Evolutionary conservation across 2,329 filamentous ascomycete species (phyloP), one percentile per base, ranked within the genome.

Genomic region (Fusarium anguioides): DNA sequence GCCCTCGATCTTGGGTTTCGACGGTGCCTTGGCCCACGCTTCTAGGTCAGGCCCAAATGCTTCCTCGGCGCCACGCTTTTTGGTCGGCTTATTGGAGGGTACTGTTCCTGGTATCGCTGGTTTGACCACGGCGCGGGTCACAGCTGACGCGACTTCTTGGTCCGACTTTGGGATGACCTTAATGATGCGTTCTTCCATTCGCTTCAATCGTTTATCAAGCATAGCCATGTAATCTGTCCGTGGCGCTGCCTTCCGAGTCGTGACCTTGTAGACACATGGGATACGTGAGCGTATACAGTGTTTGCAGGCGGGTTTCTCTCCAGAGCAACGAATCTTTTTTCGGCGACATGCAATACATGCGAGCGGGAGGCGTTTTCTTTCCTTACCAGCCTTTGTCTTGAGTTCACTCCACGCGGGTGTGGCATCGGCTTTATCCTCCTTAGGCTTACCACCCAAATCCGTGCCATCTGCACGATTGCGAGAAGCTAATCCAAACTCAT

Each of bases 201-300:
- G 86, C 82, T 97, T 97, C 69, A 98, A 79, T 51, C 96, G 87
- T 80, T 97, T 97, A 80, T 98, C 96, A 72, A 98, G 82, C 94
- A 98, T 98, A 39, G 94, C 94, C 96, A 98, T 98, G 79, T 98
- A 98, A 79, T 98, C 96, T 18, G 96, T 98, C 50, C 96, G 87
- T 4, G 96, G 96, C 5, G 94, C 94, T 2, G 95, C 94, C 78
- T 98, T 98, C 61, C 96, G 87, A 6, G 94, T 94, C 0, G 94
- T 98, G 60, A 97, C 93, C 75, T 98, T 98, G 84, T 98, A 99
- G 6, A 98, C 94, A 76, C 96, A 99, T 3, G 95, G 95, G 71
- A 97, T 96, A 40, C 95, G 88, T 49, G 95, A 97, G 56, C 94
- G 88, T 60, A 96, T 84, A 76, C 96, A 98, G 80, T 98, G 96